A percentile compares a stretch with the other conserved stretches of the same genome.
Evolutionary conservation across 2,329 filamentous ascomycete genomes (phyloP).

Genomic region (Sarocladiaceae sp.): DNA sequence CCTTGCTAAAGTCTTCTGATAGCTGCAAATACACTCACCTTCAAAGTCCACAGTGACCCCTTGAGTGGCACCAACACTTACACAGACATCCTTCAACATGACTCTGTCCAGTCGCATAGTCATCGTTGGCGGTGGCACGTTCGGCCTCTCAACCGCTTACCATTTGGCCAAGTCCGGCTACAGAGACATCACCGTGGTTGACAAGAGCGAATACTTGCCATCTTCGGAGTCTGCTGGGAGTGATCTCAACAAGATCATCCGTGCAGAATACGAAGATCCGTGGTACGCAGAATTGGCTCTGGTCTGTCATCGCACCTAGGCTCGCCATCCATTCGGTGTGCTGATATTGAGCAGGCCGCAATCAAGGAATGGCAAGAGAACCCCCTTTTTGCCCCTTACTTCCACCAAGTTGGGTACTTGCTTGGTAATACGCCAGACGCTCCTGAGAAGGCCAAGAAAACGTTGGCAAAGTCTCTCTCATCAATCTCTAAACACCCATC

Average conservation of each 20-base stretch:
- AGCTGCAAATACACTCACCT: no score
- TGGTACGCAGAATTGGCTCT: conserved; percentile 49
- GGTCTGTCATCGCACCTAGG: conserved; percentile 21
- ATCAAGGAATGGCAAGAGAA: conserved; percentile 40
- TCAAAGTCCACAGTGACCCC: no score
- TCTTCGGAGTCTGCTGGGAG: conserved; percentile 41
- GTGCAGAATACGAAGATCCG: conserved; percentile 49
- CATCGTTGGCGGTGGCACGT: conserved; percentile 41
- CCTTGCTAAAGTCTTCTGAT: no score
- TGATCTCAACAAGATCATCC: conserved; percentile 55
- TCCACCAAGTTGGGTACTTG: conserved; percentile 31
- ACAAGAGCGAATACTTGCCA: conserved; percentile 20
- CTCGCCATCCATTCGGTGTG: not conserved
- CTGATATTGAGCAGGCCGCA: conserved; percentile 26
- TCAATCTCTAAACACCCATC: conserved; percentile 29
- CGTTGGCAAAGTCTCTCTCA: conserved; percentile 28
- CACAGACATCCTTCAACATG: no score
- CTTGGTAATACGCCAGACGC: conserved; percentile 40
- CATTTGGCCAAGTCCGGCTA: conserved; percentile 38
- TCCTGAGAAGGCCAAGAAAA: conserved; percentile 37
- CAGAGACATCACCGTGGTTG: conserved; percentile 40
- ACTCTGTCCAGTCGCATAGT: no score
- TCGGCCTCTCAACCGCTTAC: conserved; percentile 43
- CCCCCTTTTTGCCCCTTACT: conserved; percentile 46
- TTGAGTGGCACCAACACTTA: no score